Evolutionary conservation across 2,329 filamentous ascomycete species (phyloP), one percentile per base, ranked within the genome.

Genomic region (Arthrinium puccinioides): DNA sequence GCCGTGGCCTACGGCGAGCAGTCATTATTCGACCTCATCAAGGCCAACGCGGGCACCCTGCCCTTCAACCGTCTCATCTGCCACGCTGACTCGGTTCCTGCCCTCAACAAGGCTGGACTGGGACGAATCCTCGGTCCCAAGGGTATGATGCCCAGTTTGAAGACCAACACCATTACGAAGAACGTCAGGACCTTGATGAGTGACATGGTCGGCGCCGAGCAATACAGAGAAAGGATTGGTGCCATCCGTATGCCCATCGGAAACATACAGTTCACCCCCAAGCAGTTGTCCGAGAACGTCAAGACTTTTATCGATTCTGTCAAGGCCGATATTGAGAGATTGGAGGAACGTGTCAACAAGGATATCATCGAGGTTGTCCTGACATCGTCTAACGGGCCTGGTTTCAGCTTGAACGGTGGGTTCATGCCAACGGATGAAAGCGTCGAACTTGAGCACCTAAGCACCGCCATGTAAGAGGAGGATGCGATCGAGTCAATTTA

Each of bases 21-120:
- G 27, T 77, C 82, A 3, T 70, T 98, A 5, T 95, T 98, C 57
- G 79, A 87, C 37, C 71, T 78, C 36, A 81, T 98, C 44, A 73
- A 69, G 45, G 61, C 46, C 74, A 80, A 56, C 69, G 18, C 75
- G 33, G 88, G 85, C 28, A 76, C 79, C 26, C 83, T 97, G 46
- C 76, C 87, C 19, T 98, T 97, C 58, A 92, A 97, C 59, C 74
- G 86, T 38, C 84, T 88, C 44, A 79, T 98, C 50, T 94, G 87
- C 64, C 89, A 96, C 61, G 71, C 74, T 35, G 79, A 86, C 50
- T 88, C 82, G 49, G 70, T 92, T 49, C 72, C 75, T 36, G 87
- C 84, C 39, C 67, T 98, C 53, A 84, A 82, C 57, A 89, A 92
- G 67, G 83, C 88, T 24, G 78, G 76, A 1, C 61, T 98, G 45